Conservation (phyloP, 2,329 filamentous ascomycete genomes). For the Colletotrichum horii region DNA sequence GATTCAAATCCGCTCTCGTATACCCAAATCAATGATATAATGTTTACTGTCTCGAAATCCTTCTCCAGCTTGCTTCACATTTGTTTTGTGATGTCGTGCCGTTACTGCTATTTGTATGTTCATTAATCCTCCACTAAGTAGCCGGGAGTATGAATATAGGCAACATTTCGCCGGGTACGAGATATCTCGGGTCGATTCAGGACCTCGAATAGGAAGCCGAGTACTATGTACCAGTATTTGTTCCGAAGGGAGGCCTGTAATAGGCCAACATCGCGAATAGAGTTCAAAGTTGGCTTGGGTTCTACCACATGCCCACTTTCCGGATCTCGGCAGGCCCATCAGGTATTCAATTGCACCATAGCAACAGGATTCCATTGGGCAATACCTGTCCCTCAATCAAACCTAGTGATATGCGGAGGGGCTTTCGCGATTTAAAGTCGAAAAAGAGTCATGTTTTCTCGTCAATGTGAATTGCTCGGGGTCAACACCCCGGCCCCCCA, state of each 20-base stretch:
- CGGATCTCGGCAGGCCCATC: not conserved
- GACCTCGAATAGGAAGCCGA: not conserved
- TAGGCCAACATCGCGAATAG: not conserved
- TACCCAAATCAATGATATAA: not conserved
- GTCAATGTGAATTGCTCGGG: not conserved
- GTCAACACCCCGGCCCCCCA: not conserved
- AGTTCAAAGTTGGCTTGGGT: not conserved
- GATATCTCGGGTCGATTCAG: not conserved
- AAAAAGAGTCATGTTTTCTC: not conserved
- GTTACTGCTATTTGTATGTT: not conserved
- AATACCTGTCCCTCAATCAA: not conserved
- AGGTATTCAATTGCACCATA: not conserved
- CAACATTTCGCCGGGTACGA: not conserved
- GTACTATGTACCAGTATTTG: not conserved
- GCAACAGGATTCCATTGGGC: not conserved
- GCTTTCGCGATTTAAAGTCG: not conserved
- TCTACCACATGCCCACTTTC: not conserved
- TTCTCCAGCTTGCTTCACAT: not conserved
- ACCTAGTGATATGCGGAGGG: not conserved
- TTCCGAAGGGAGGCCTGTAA: not conserved
- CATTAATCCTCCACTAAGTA: not conserved
- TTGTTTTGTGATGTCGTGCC: not conserved
- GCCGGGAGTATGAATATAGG: not conserved
- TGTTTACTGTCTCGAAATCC: not conserved
- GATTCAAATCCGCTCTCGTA: not conserved